Conservation (phyloP, 768 basidiomycete species). For the Mycena leptocephala region DNA sequence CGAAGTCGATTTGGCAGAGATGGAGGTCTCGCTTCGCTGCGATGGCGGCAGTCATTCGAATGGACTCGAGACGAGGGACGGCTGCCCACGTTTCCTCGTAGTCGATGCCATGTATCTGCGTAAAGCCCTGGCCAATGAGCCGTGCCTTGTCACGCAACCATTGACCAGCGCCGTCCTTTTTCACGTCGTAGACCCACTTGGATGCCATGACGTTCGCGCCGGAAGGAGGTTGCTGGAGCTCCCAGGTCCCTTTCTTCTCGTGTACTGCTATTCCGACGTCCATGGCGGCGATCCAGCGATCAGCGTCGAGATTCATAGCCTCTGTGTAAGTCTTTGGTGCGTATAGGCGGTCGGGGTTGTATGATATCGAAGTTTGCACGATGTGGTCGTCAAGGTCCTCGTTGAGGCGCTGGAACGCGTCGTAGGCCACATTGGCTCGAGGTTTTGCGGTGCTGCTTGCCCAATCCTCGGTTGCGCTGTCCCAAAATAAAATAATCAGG, state of each 20-base stretch:
- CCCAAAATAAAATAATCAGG: too few species aligned
- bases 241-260: constrained; percentile 7
- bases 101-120: background rate
- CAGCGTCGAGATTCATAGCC: background rate
- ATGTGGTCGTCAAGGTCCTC: background rate
- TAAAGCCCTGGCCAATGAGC: background rate
- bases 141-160: background rate
- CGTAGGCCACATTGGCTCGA: background rate
- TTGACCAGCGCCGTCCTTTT: constrained; percentile 5
- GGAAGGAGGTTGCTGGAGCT: background rate
- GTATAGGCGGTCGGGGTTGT: constrained; percentile 10
- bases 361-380: background rate
- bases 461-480: too few species aligned
- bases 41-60: background rate
- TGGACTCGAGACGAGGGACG: background rate
- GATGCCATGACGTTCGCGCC: constrained; percentile 13
- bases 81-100: background rate
- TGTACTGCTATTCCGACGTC: background rate
- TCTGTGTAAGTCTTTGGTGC: background rate
- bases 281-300: background rate
- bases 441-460: too few species aligned
- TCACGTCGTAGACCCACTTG: constrained; percentile 9
- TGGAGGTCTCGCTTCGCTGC: background rate
- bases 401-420: background rate
- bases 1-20: constrained; percentile 9